Percentiles rank a stretch among this genome's conserved stretches.
These are phyloP conservation scores for Clarireedia homoeocarpa DNA, from an alignment of 2,329 filamentous ascomycete genomes.

Conservation along the genomic window DNA sequence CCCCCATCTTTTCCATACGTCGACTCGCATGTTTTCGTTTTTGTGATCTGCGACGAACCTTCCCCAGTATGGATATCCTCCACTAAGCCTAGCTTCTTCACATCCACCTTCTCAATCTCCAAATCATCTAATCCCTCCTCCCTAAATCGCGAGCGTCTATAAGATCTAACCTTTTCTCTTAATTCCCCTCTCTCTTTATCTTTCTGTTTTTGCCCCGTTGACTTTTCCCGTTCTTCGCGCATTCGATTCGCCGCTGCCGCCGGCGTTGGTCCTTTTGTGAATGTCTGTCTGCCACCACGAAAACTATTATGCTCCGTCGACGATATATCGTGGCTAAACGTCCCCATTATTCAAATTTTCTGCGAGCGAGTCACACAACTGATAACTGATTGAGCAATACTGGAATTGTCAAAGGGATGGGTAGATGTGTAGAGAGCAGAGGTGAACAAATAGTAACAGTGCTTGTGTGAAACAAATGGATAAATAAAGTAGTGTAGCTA, in stretches of 20 bases:
- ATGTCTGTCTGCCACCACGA: not conserved
- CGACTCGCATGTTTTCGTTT: not conserved
- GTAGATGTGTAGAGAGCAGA: no score
- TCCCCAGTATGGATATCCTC: not conserved
- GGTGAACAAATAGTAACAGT: no score
- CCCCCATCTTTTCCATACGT: not conserved
- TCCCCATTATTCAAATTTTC: not conserved
- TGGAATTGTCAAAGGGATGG: not conserved
- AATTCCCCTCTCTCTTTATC: not conserved
- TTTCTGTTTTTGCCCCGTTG: not conserved
- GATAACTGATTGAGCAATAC: not conserved
- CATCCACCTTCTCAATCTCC: constrained; percentile 4
- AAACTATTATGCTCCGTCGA: constrained; percentile 5
- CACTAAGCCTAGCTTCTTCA: not conserved
- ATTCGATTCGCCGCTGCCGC: not conserved
- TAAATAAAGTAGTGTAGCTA: no score
- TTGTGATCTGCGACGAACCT: not conserved
- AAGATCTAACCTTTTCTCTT: not conserved
- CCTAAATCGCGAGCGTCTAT: constrained; percentile 10
- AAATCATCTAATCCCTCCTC: constrained; percentile 26
- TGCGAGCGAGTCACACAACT: no score
- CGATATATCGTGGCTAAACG: constrained; percentile 5
- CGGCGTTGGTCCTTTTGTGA: not conserved
- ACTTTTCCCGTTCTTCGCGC: not conserved
- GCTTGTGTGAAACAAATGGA: no score